These are phyloP conservation scores for Saccharum spontaneum DNA, from an alignment of 176 grass and related monocot species.

Conservation along the genomic window DNA sequence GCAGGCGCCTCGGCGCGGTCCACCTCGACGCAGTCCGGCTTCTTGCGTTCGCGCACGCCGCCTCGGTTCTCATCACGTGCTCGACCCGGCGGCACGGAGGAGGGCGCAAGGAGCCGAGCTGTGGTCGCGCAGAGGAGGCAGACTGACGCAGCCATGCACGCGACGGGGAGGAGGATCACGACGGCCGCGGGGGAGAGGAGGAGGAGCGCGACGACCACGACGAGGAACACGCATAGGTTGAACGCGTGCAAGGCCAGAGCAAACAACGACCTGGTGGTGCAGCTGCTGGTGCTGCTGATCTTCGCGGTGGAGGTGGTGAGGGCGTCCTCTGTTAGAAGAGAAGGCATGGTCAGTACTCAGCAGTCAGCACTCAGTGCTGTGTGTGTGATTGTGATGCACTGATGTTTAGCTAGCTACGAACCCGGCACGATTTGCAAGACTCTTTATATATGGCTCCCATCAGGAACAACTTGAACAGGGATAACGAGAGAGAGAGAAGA, in stretches of 20 bases:
- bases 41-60: not conserved
- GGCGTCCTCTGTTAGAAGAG: not conserved
- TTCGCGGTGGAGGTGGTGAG: too few species aligned
- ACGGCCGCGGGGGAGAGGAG: too few species aligned
- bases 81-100: not conserved
- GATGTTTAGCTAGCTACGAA: not conserved
- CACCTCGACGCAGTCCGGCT: constrained; percentile 20
- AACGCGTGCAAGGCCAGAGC: not conserved
- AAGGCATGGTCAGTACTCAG: not conserved
- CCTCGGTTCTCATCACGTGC: not conserved
- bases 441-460: not conserved
- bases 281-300: not conserved
- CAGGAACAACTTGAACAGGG: not conserved
- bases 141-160: not conserved
- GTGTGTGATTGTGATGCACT: not conserved
- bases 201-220: not conserved
- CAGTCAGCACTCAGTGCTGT: too few species aligned
- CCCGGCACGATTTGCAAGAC: not conserved
- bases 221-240: not conserved
- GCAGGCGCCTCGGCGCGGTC: not conserved
- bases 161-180: not conserved
- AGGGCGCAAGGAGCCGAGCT: not conserved
- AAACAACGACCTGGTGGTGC: not conserved
- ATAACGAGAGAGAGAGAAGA: not conserved
- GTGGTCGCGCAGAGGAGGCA: constrained; percentile 17